Percentiles rank a stretch among this genome's conserved stretches.
Evolutionary conservation across 768 basidiomycete species (phyloP).

Genomic region (Tephrocybe sp.): DNA sequence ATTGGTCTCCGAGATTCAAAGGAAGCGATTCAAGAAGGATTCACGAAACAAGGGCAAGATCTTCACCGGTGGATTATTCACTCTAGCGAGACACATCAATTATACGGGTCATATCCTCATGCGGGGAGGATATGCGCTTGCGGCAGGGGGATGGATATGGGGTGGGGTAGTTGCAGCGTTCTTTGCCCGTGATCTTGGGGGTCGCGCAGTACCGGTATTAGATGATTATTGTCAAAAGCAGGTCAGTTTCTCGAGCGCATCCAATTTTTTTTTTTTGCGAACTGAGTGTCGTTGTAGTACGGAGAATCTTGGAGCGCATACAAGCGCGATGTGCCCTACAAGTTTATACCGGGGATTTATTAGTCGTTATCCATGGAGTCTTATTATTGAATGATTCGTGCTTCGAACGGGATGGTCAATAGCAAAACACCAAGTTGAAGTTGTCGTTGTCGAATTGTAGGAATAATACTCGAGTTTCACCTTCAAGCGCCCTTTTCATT

Average conservation of each 20-base stretch:
- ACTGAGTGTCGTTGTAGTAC: background rate
- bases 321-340: conserved; percentile 6
- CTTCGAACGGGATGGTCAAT: no score
- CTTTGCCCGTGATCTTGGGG: conserved; percentile 8
- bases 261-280: background rate
- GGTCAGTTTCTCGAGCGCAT: conserved; percentile 1
- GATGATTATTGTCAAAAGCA: conserved; percentile 12
- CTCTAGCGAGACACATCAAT: conserved; percentile 24
- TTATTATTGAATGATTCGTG: no score
- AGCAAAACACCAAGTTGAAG: no score
- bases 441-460: no score
- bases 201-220: conserved; percentile 4
- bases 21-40: conserved; percentile 25
- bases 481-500: no score
- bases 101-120: conserved; percentile 24
- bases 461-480: no score
- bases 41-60: conserved; percentile 22
- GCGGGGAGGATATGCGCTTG: conserved; percentile 21
- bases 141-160: conserved; percentile 14
- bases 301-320: conserved; percentile 7
- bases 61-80: conserved; percentile 22
- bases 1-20: conserved; percentile 18
- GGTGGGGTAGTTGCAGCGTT: conserved; percentile 1
- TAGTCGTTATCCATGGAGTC: no score
- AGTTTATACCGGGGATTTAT: conserved; percentile 8